Evolutionary conservation across 225 moss, liverwort and hornwort species (phyloP), one percentile per base, ranked within the genome.

Genomic region (Lunularia cruciata): DNA sequence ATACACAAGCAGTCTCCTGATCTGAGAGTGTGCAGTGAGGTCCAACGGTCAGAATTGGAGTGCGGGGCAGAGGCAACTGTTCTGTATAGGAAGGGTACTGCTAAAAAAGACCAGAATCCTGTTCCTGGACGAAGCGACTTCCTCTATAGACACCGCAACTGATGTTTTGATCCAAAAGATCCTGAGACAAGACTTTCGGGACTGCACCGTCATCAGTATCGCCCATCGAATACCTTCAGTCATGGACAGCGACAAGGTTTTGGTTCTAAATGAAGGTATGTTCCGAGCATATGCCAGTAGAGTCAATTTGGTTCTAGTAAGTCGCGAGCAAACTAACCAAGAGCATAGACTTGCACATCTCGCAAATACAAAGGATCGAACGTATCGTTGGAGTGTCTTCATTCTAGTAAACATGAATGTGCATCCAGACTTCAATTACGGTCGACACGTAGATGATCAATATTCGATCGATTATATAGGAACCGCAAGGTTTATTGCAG

Each of bases 231-330:
- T 79, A 18, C 75, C 79, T 16, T 73, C 71, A 34, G 75, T 79
- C 6, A 79, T 79, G 79, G 79, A 79, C 30, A 79, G 79, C 35
- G 79, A 79, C 67, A 79, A 79, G 63, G 75, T 79, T 13, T 67
- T 83, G 0, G 76, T 79, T 6, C 47, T 77, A 20, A 79, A 77
- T n/a, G 72, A 68, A 9, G 76, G 79, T 4, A 57, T n/a, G n/a
- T n/a, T n/a, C n/a, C n/a, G n/a, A n/a, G n/a, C n/a, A n/a, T n/a
- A n/a, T n/a, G n/a, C n/a, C n/a, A n/a, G n/a, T n/a, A n/a, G n/a
- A n/a, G n/a, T n/a, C n/a, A n/a, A n/a, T n/a, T n/a, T n/a, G n/a
- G n/a, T n/a, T n/a, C n/a, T n/a, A n/a, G n/a, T n/a, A n/a, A n/a
- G n/a, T n/a, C n/a, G n/a, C n/a, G n/a, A n/a, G n/a, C n/a, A n/a